Evolutionary conservation across 2,329 filamentous ascomycete species (phyloP), one percentile per base, ranked within the genome.

Genomic region (Exophiala calicioides): DNA sequence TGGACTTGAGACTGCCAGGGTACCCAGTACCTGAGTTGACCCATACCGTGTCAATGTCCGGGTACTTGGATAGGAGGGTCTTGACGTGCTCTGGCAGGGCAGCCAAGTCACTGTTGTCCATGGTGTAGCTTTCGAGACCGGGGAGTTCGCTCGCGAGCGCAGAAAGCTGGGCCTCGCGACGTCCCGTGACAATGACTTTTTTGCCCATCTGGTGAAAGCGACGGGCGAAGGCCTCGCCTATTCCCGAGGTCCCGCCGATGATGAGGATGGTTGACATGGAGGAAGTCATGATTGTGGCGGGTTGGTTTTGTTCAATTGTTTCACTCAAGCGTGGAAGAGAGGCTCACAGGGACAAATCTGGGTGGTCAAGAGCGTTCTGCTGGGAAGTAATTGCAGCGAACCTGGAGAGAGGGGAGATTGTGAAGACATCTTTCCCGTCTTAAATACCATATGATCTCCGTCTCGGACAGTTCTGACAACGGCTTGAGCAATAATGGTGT

Each of bases 241-340:
- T 76, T 21, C 75, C 74, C 12, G 68, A 71, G 10, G 72, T 77
- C 29, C 49, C 65, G 5, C 65, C 65, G 5, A 67, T 55, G 34
- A 68, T 58, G 21, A 67, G 60, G 36, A 52, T 52, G 10, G 33
- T 52, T 3, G 49, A 52, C 44, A 52, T 52, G n/a, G 49, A 47
- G 15, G 49, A 52, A 23, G 49, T 52, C 49, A 52, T 52, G 29
- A 6, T 47, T 18, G 20, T 10, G 23, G 24, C 30, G n/a, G n/a
- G 3, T 16, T 27, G 44, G 16, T 20, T 18, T 33, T 33, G 20
- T 3, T 4, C 5, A 12, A 37, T 19, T n/a, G n/a, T n/a, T n/a
- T n/a, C n/a, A n/a, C n/a, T n/a, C n/a, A n/a, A n/a, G n/a, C n/a
- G n/a, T n/a, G n/a, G n/a, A n/a, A n/a, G n/a, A n/a, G n/a, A n/a